Evolutionary conservation across 345 rosid genomes (phyloP), one percentile per base, ranked within the genome.

Genomic region (Balakata baccata): DNA sequence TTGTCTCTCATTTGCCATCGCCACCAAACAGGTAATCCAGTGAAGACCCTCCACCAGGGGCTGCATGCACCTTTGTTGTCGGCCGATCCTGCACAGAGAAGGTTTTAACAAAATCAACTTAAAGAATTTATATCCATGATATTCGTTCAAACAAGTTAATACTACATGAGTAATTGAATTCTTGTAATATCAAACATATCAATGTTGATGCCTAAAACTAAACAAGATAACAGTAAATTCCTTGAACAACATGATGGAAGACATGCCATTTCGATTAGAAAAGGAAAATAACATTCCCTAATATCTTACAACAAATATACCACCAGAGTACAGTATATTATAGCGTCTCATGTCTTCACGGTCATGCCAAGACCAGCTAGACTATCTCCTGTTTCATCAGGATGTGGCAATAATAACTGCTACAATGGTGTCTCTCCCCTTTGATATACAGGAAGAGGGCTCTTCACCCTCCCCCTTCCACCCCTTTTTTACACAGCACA

Each of bases 1-100:
- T 23, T 38, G 23, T 23, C 17, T 43, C 20, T 69, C 63, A 69
- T 16, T 62, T 61, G 9, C 68, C 61, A 29, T 46, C 11, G 13
- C 59, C 67, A 10, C 81, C 78, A 58, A 74, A 74, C 60, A 64
- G 71, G 71, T 63, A 78, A 51, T 70, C 74, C 12, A 78, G 63
- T 14, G 81, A 78, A 52, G 81, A 73, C 5, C 81, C 77, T 9
- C 77, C 74, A 6, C 81, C 77, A 1, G 78, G 81, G 7, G 78
- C 81, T 7, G 78, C 69, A 39, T 78, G 77, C 22, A 69, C 75
- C 70, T 74, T 78, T 56, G 81, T 74, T 51, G 78, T 45, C 1
- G 81, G 78, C 5, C 75, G 75, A 56, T 78, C 81, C 81, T 68
- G 54, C 34, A 46, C 3, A 41, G 7, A 41, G 2, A 49, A 13